These are phyloP conservation scores for Trypanosoma platydactyli DNA, from an alignment of 208 protist genomes.

Conservation along the genomic window DNA sequence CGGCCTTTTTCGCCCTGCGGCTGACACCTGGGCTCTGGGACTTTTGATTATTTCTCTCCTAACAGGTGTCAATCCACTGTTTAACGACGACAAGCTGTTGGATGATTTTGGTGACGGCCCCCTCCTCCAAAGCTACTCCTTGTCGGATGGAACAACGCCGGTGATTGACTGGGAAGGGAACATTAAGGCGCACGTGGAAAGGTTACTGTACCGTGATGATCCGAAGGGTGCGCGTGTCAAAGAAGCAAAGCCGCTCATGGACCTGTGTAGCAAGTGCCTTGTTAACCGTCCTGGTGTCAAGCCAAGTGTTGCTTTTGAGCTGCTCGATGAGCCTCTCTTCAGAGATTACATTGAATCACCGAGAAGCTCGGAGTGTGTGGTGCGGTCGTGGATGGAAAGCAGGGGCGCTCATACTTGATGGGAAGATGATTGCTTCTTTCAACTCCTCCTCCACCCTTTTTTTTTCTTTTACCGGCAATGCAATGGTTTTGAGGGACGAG, in stretches of 20 bases:
- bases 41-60: slow-evolving; percentile 65
- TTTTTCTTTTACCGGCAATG: too few relatives aligned
- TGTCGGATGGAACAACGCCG: slow-evolving; percentile 7
- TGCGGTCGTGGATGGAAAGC: slow-evolving; percentile 13
- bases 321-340: slow-evolving; percentile 58
- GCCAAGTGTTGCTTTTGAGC: slow-evolving; percentile 33
- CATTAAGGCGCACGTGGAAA: slow-evolving; percentile 54
- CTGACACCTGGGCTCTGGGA: slow-evolving; percentile 73
- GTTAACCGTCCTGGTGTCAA: slow-evolving; percentile 46
- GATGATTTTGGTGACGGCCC: slow-evolving; percentile 82
- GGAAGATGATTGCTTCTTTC: neutral
- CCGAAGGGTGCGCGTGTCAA: slow-evolving; percentile 8
- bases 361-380: slow-evolving; percentile 2
- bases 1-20: slow-evolving; percentile 50
- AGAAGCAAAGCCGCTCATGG: slow-evolving; percentile 42
- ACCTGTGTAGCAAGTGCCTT: slow-evolving; percentile 57
- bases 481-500: too few relatives aligned
- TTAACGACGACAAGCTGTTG: slow-evolving; percentile 46
- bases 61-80: slow-evolving; percentile 80
- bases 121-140: slow-evolving; percentile 42
- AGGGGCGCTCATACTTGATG: neutral
- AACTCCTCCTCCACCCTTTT: too few relatives aligned
- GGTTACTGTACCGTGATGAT: slow-evolving; percentile 39
- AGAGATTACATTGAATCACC: slow-evolving; percentile 28
- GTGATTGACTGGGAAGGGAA: slow-evolving; percentile 77